phyloP scores from a whole-genome alignment of 225 moss, liverwort and hornwort species.

The Takakia lepidozioides region DNA sequence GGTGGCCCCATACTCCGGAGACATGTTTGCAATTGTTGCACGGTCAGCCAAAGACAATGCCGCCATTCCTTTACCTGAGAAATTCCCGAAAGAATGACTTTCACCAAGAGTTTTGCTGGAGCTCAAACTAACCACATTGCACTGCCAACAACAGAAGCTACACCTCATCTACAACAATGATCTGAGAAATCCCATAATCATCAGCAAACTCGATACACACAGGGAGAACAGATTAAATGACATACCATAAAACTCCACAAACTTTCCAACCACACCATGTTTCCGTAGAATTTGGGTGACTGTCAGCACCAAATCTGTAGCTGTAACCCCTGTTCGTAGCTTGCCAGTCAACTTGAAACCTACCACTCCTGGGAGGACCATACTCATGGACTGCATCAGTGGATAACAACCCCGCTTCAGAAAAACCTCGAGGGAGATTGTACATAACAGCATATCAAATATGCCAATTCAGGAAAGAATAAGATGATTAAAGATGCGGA shows the following conservation, averaged over 20 bases:
- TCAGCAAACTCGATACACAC: no score
- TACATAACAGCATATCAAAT: not conserved
- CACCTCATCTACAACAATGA: no score
- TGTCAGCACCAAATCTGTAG: constrained; percentile 94
- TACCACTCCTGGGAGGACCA: constrained; percentile 96
- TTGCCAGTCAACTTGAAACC: constrained; percentile 88
- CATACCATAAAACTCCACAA: constrained; percentile 97
- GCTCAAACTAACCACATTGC: not conserved
- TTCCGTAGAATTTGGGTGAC: constrained; percentile 91
- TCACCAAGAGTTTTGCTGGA: not conserved
- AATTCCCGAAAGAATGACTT: not conserved
- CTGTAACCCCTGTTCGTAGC: constrained; percentile 83
- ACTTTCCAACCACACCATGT: constrained; percentile 95
- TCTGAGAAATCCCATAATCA: not conserved
- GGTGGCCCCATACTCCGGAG: constrained; percentile 96
- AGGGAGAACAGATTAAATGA: constrained; percentile 2
- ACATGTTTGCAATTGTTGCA: constrained; percentile 97
- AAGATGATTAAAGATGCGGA: no score
- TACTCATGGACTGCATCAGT: constrained; percentile 87
- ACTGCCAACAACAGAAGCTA: not conserved
- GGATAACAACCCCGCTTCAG: not conserved
- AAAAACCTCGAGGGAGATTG: no score
- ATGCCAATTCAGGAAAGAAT: no score
- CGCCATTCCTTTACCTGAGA: constrained; percentile 74
- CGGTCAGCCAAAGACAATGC: constrained; percentile 82